Conservation (phyloP, 164 flowering plant species). For the Kingdonia uniflora region DNA sequence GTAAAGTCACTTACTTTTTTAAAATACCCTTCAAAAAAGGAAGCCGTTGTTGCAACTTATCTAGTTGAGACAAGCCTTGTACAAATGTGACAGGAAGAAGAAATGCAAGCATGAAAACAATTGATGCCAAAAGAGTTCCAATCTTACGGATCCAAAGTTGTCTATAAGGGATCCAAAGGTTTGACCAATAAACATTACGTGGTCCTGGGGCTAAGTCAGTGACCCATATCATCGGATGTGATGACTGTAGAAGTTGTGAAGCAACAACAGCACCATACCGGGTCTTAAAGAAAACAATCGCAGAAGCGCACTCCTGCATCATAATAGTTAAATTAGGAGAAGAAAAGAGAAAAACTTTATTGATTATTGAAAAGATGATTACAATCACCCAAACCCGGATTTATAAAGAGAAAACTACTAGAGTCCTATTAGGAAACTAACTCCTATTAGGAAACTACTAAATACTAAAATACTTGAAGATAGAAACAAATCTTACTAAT, state of each 20-base stretch:
- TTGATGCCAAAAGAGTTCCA: slow-evolving; percentile 46
- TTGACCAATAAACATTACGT: slow-evolving; percentile 80
- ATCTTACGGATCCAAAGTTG: slow-evolving; percentile 85
- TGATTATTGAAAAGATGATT: no score
- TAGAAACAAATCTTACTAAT: no score
- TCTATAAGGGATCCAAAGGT: slow-evolving; percentile 63
- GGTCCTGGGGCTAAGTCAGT: slow-evolving; percentile 91
- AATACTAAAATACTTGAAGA: no score
- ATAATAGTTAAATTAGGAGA: no score
- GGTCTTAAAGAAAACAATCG: slow-evolving; percentile 83
- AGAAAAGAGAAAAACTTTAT: no score
- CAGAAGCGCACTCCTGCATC: slow-evolving; percentile 76
- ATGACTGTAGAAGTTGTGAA: slow-evolving; percentile 59
- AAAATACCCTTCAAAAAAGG: slow-evolving; percentile 61
- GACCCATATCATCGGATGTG: slow-evolving; percentile 94
- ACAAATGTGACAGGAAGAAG: slow-evolving; percentile 71
- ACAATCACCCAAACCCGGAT: no score
- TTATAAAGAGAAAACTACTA: no score
- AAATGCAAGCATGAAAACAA: slow-evolving; percentile 60
- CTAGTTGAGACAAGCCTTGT: slow-evolving; percentile 71
- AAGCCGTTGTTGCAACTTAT: slow-evolving; percentile 38
- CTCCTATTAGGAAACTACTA: no score
- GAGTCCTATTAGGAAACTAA: no score
- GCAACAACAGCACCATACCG: slow-evolving; percentile 75
- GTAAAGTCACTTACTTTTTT: slow-evolving; percentile 38